Conservation (phyloP, 1,139 yeast species). For the Suhomyces bribrorum region DNA sequence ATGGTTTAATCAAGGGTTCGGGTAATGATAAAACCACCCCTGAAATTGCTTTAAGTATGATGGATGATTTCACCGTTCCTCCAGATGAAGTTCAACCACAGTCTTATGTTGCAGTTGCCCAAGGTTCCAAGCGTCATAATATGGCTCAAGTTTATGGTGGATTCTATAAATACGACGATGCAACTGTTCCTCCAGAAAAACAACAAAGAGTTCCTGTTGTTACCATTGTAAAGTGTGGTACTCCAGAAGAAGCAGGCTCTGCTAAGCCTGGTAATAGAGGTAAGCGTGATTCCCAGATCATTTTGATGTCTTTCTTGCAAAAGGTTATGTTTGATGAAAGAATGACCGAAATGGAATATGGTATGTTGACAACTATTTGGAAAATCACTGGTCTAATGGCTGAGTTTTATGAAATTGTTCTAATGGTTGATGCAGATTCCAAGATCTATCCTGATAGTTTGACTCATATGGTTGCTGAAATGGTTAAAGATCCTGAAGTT, state of each 20-base stretch:
- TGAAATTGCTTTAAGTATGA: constrained; percentile 82
- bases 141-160: constrained; percentile 97
- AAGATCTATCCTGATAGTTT: constrained; percentile 86
- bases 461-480: constrained; percentile 90
- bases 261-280: constrained; percentile 99
- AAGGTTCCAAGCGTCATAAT: constrained; percentile 89
- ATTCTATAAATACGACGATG: constrained; percentile 77
- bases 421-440: constrained; percentile 98
- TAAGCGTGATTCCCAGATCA: constrained; percentile 94
- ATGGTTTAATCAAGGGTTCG: constrained; percentile 91
- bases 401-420: constrained; percentile 76
- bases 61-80: constrained; percentile 76
- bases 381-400: constrained; percentile 86
- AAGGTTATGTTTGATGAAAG: constrained; percentile 92
- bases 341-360: constrained; percentile 92
- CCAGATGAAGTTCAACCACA: constrained; percentile 73
- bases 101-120: constrained; percentile 93
- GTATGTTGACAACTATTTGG: constrained; percentile 78
- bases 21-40: constrained; percentile 88
- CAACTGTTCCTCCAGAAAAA: constrained; percentile 71
- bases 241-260: constrained; percentile 73
- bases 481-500: constrained; percentile 85
- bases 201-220: constrained; percentile 90
- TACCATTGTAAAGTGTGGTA: constrained; percentile 87
- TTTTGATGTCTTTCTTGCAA: constrained; percentile 90